phyloP scores from a whole-genome alignment of 306 rosid species.

The Trichosanthes cucumerina region DNA sequence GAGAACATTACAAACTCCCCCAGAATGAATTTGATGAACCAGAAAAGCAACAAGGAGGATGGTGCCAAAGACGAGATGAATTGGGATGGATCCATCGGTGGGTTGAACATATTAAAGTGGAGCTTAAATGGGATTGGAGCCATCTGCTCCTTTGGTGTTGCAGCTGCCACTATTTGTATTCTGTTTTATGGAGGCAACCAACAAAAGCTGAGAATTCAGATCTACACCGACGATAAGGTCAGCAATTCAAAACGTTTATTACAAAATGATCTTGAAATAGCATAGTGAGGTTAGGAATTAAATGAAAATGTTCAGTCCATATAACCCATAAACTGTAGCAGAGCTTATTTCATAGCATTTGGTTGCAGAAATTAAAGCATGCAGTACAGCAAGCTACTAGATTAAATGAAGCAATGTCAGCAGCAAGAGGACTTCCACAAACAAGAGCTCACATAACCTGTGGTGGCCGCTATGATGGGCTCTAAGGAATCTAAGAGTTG shows the following conservation, averaged over 20 bases:
- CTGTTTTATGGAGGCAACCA: slow-evolving; percentile 43
- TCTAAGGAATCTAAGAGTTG: slow-evolving; percentile 6
- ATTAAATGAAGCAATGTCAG: slow-evolving; percentile 58
- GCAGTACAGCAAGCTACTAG: slow-evolving; percentile 46
- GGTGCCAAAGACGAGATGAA: slow-evolving; percentile 15
- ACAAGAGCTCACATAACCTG: slow-evolving; percentile 54
- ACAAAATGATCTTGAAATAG: background rate
- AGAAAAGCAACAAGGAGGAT: slow-evolving; percentile 7
- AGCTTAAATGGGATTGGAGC: slow-evolving; percentile 76
- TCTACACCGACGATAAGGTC: slow-evolving; percentile 69
- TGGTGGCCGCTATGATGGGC: slow-evolving; percentile 48
- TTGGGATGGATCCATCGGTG: slow-evolving; percentile 20
- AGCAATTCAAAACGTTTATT: background rate
- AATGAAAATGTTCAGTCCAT: background rate
- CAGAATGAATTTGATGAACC: slow-evolving; percentile 7
- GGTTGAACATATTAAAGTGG: slow-evolving; percentile 52
- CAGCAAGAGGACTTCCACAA: slow-evolving; percentile 42
- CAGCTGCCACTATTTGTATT: slow-evolving; percentile 73
- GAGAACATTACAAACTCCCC: slow-evolving; percentile 35
- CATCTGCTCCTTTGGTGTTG: slow-evolving; percentile 75
- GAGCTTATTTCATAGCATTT: background rate
- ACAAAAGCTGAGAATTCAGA: slow-evolving; percentile 50
- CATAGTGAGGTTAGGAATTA: background rate
- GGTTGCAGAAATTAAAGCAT: slow-evolving; percentile 48
- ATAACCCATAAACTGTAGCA: slow-evolving; percentile 2